Evolutionary conservation across 805 yeast species (phyloP), one percentile per base, ranked within the genome.

Genomic region (Diddensiella transvaalensis): DNA sequence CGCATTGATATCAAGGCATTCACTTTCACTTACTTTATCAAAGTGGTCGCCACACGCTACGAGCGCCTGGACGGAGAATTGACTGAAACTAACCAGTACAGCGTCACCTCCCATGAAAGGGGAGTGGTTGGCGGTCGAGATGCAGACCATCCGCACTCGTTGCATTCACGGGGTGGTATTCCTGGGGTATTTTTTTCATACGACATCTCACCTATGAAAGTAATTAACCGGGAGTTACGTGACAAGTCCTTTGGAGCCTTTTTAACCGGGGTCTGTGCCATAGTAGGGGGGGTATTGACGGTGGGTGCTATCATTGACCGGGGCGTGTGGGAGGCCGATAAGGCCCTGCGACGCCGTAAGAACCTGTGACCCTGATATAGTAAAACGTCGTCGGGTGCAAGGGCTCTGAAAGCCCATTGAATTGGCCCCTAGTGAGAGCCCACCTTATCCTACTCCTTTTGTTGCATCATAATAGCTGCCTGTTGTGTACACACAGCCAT

Each of bases 161-260:
- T 57, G 42, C 74, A 71, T 51, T 78, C 83, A 2, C 72, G 79
- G 47, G 96, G 97, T 15, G 99, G 99, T 4, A 72, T 85, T 13
- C 98, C 99, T 0, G 96, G 97, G 3, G 75, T 89, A 2, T 87
- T 82, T 65, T 79, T 93, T 70, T 73, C 82, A 59, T 90, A 90
- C 68, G 98, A 93, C 60, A 89, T 93, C 65, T 83, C 95, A 48
- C 96, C 98, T 8, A 74, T 93, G 73, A 88, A 89, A 63, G 89
- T 93, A 44, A 86, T 90, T 60, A 88, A 91, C 68, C 75, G 79
- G 49, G 95, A 93, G 66, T 82, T 69, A 42, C 73, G 73, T 49
- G 64, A 79, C 48, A 84, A 82, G 63, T 76, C 93, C 1, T 85
- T 93, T 83, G 83, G 90, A 24, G 86, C 89, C 1, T 89, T 90